Evolutionary conservation across 2,329 filamentous ascomycete genomes (phyloP).

Genomic region (Peltaster fructicola): DNA sequence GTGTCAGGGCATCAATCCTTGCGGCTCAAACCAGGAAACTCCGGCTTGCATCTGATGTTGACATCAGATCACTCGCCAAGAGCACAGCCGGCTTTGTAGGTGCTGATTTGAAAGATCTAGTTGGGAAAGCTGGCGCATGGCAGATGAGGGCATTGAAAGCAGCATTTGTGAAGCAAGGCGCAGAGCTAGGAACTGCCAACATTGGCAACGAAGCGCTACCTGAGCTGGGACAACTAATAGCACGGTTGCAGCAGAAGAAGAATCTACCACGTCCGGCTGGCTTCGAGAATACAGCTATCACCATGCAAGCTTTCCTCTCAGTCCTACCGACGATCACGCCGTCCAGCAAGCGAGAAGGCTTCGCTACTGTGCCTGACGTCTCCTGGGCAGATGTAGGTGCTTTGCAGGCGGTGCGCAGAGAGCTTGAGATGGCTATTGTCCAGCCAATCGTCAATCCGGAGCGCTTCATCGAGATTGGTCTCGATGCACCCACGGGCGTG

Average conservation of each 20-base stretch:
- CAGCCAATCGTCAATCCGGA: conserved; percentile 73
- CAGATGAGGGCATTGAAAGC: conserved; percentile 44
- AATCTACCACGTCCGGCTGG: conserved; percentile 35
- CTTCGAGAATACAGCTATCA: conserved; percentile 37
- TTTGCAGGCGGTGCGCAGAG: conserved; percentile 57
- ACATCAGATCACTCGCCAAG: conserved; percentile 59
- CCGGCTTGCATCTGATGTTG: conserved; percentile 48
- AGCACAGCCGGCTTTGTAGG: conserved; percentile 86
- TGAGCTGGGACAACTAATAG: conserved; percentile 12
- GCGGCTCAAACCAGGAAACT: conserved; percentile 51
- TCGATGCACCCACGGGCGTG: conserved; percentile 67
- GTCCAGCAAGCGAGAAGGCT: conserved; percentile 79
- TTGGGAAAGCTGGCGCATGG: conserved; percentile 45
- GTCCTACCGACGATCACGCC: conserved; percentile 62
- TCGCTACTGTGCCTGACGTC: conserved; percentile 81
- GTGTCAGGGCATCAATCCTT: conserved; percentile 61
- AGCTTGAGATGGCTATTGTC: conserved; percentile 73
- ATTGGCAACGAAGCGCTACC: conserved; percentile 4
- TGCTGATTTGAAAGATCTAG: conserved; percentile 61
- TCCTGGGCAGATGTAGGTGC: conserved; percentile 90
- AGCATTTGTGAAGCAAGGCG: conserved; percentile 26
- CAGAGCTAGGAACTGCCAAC: conserved; percentile 7
- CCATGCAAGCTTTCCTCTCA: conserved; percentile 51
- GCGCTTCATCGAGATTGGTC: conserved; percentile 57
- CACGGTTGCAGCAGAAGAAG: conserved; percentile 25